Evolutionary conservation across 2,329 filamentous ascomycete species (phyloP), one percentile per base, ranked within the genome.

Genomic region (Microascus cirrosus): DNA sequence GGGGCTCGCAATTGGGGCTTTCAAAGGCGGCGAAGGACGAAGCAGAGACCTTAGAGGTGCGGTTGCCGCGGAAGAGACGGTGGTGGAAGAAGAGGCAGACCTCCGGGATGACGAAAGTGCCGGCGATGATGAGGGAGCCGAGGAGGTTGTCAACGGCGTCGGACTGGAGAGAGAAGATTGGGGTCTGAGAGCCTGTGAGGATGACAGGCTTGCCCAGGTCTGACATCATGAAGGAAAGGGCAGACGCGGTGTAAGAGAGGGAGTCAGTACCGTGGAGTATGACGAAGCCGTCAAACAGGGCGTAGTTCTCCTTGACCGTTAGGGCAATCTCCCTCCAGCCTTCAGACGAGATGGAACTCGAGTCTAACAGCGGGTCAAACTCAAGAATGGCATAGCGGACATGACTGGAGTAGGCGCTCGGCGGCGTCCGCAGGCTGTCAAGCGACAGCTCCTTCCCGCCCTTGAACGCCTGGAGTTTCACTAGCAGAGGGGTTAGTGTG

Each of bases 51-150:
- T 96, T 96, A 61, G 89, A 94, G 11, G 89, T 85, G 60, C 92
- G 79, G 71, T 95, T 96, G 18, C 92, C 92, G 28, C 92, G 84
- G 73, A 92, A 95, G 22, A 96, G 81, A 63, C 86, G 90, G 74
- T 95, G 89, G 71, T 94, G 90, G 78, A 96, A 96, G 76, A 95
- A 96, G 39, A 96, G 79, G 68, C 90, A 92, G 57, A 96, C 92
- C 70, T 96, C 92, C 0, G 92, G 91, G 59, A 96, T 90, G 74
- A 90, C 88, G 68, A 95, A 95, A 60, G 94, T 94, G 36, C 90
- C 90, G 2, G 92, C 92, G 58, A 96, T 87, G 67, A 96, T 90
- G 66, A 96, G 79, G 1, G 90, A 92, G 22, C 89, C 89, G 5
- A 96, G 81, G 13, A 96, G 80, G 66, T 96, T 96, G 73, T 95